Percentiles rank a stretch among this genome's conserved stretches.
These are phyloP conservation scores for Coemansia furcata DNA, from an alignment of 192 early-diverging fungal species.

Conservation along the genomic window DNA sequence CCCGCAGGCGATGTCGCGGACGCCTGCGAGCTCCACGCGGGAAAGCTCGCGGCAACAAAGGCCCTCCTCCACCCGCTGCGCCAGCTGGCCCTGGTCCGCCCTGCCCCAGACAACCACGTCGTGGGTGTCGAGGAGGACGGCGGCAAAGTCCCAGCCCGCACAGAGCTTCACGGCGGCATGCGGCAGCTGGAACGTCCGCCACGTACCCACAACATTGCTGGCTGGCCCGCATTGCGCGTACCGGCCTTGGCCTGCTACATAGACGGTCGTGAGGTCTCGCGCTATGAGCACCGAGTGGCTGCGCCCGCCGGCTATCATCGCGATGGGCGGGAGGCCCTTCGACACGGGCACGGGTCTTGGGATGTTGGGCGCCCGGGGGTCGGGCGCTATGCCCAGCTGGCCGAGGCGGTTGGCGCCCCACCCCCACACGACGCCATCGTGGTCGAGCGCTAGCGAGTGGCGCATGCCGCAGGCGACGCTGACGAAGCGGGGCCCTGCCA, in stretches of 20 bases:
- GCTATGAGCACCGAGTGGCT: constrained; percentile 59
- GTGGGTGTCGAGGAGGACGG: constrained; percentile 58
- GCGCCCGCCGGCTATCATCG: constrained; percentile 64
- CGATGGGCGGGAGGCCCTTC: constrained; percentile 30
- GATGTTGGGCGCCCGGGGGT: not conserved
- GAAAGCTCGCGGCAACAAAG: constrained; percentile 10
- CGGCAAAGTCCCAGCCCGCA: constrained; percentile 51
- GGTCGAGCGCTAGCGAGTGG: constrained; percentile 58
- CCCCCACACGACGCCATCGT: constrained; percentile 46
- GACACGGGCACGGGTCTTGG: not conserved
- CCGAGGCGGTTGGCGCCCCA: constrained; percentile 70
- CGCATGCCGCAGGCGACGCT: constrained; percentile 63
- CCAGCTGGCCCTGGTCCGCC: constrained; percentile 72
- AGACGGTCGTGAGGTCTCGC: constrained; percentile 41
- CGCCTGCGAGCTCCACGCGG: constrained; percentile 5
- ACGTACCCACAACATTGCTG: constrained; percentile 3
- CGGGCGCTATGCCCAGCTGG: constrained; percentile 51
- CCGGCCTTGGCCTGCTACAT: constrained; percentile 62
- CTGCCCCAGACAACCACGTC: constrained; percentile 68
- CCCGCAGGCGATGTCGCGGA: constrained; percentile 58
- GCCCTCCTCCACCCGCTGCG: not conserved
- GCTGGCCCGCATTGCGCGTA: constrained; percentile 60
- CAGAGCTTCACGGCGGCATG: constrained; percentile 19
- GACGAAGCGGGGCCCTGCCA: constrained; percentile 20
- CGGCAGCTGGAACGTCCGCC: constrained; percentile 12